These are phyloP conservation scores for Neoscytalidium dimidiatum DNA, from an alignment of 2,329 filamentous ascomycete genomes.

Conservation along the genomic window DNA sequence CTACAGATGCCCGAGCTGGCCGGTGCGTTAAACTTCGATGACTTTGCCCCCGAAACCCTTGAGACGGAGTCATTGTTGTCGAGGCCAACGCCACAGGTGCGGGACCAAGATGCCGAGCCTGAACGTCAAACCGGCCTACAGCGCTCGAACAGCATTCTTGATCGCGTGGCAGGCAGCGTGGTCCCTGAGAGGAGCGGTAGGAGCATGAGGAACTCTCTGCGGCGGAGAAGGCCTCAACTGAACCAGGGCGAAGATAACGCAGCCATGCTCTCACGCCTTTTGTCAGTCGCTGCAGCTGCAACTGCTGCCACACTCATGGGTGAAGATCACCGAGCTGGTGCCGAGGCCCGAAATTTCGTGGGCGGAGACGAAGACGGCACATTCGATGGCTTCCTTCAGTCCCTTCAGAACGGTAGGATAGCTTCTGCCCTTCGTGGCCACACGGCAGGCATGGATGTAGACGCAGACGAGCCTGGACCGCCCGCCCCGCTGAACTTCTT, in stretches of 20 bases:
- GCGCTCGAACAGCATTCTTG: constrained; percentile 16
- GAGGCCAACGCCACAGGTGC: neutral
- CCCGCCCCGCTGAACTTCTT: constrained; percentile 66
- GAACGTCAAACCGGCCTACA: constrained; percentile 3
- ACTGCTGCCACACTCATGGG: constrained; percentile 67
- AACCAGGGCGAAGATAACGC: constrained; percentile 62
- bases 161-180: constrained; percentile 16
- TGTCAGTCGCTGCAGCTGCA: constrained; percentile 64
- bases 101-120: neutral
- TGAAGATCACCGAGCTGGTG: constrained; percentile 56
- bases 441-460: constrained; percentile 43
- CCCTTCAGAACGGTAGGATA: constrained; percentile 61
- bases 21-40: constrained; percentile 37
- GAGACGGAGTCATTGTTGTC: neutral
- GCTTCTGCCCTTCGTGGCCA: constrained; percentile 57
- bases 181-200: constrained; percentile 37
- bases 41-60: constrained; percentile 26
- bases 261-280: constrained; percentile 60
- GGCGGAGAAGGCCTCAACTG: constrained; percentile 56
- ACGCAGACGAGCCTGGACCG: constrained; percentile 39
- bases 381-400: constrained; percentile 64
- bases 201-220: constrained; percentile 45
- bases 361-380: constrained; percentile 62
- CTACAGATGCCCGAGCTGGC: constrained; percentile 38
- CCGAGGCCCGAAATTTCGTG: constrained; percentile 57